Evolutionary conservation across 352 stramenopile genomes (phyloP), one percentile per base, ranked within the genome.

Genomic region (Phytophthora multivora): DNA sequence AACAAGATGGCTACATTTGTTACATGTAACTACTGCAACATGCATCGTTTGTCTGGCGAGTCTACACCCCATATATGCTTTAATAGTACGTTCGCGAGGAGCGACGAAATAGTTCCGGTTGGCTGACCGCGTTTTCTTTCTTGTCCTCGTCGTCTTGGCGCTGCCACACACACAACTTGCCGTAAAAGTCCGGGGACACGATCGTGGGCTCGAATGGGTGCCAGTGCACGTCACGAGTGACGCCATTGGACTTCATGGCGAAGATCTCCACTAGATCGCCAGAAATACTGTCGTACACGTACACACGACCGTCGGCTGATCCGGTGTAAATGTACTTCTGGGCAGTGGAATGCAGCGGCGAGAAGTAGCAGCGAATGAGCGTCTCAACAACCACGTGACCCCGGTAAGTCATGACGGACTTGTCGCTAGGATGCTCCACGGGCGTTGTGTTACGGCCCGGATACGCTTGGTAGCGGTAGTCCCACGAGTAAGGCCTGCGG

Each of bases 271-370:
- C 83, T 3, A 93, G 71, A 28, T 90, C 73, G 19, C 80, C 81
- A 43, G 81, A 79, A 31, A 95, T 67, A 26, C 74, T 77, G 62
- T 95, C 84, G 73, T 90, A 95, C 4, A 95, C 80, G 60, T 93
- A 93, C 56, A 95, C 84, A 28, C 83, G 80, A 43, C 84, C 85
- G 40, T 95, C 84, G 0, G 87, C 87, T 46, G 87, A 95, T 25
- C 87, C 87, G 13, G 84, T 89, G 73, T 90, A 93, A 11, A 95
- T 71, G 67, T 91, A 95, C 66, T 93, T 93, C 66, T 95, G 87
- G 2, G 76, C 87, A 0, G 87, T 95, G n/a, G 84, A 89, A 54
- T 93, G 80, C 49, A 93, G 53, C n/a, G 87, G 87, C 54, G 87
- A 95, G 46, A 95, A 95, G 59, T 95, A 83, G 56, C 80, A 91